These are phyloP conservation scores for Lotus japonicus DNA, from an alignment of 306 rosid genomes.

Conservation along the genomic window DNA sequence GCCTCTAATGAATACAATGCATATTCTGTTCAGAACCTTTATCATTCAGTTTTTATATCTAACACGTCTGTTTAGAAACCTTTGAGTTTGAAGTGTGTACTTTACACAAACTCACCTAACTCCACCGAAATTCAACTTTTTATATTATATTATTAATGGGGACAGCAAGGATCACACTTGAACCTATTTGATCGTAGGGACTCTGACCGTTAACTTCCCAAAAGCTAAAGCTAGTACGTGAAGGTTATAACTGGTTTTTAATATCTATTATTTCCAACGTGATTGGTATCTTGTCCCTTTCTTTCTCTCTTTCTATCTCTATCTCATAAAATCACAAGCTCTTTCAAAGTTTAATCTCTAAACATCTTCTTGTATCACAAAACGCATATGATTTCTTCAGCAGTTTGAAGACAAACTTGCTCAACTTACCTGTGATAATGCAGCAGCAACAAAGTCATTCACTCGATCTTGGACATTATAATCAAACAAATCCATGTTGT, in stretches of 20 bases:
- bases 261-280: neutral
- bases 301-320: neutral
- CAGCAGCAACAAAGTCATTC: slow-evolving; percentile 72
- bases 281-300: neutral
- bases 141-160: too few relatives aligned
- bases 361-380: neutral
- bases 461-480: slow-evolving; percentile 74
- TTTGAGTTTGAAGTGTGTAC: too few relatives aligned
- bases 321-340: too few relatives aligned
- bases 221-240: neutral
- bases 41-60: too few relatives aligned
- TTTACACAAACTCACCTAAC: too few relatives aligned
- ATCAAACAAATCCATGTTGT: slow-evolving; percentile 56
- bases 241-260: neutral
- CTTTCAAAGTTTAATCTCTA: neutral
- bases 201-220: neutral
- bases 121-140: too few relatives aligned
- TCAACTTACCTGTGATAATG: slow-evolving; percentile 62
- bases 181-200: too few relatives aligned
- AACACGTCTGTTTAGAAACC: too few relatives aligned
- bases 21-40: too few relatives aligned
- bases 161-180: too few relatives aligned
- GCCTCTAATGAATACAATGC: too few relatives aligned
- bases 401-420: slow-evolving; percentile 14
- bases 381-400: slow-evolving; percentile 3